A percentile compares a stretch with the other conserved stretches of the same genome.
Conservation (phyloP, 768 basidiomycete species). For the Mycena rebaudengoi region DNA sequence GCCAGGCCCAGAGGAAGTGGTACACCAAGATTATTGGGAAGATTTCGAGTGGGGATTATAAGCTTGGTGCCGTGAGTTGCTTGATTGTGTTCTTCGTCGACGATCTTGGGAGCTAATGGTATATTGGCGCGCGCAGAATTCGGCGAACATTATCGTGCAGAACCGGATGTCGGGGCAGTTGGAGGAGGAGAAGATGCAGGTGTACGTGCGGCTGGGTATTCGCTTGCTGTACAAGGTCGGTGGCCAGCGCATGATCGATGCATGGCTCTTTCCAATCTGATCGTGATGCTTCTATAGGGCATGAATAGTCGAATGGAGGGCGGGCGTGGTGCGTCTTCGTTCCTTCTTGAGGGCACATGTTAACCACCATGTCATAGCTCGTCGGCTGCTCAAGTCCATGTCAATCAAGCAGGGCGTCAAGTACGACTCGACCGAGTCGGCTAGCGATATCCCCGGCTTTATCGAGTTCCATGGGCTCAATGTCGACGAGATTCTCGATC, state of each 20-base stretch:
- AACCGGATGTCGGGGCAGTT: slow-evolving; percentile 90
- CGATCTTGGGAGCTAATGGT: background rate
- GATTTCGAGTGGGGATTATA: slow-evolving; percentile 87
- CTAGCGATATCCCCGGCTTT: slow-evolving; percentile 84
- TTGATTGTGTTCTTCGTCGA: slow-evolving; percentile 12
- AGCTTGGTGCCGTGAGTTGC: slow-evolving; percentile 82
- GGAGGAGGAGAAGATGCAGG: slow-evolving; percentile 98
- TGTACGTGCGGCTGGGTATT: slow-evolving; percentile 92
- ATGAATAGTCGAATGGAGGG: slow-evolving; percentile 91
- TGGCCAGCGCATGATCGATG: background rate
- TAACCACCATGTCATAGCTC: slow-evolving; percentile 53
- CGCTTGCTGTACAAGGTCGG: slow-evolving; percentile 85
- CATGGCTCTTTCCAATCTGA: background rate
- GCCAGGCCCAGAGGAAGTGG: slow-evolving; percentile 97
- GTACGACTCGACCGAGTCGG: slow-evolving; percentile 88
- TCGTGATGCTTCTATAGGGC: slow-evolving; percentile 54
- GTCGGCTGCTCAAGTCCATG: slow-evolving; percentile 85
- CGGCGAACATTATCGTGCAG: slow-evolving; percentile 98
- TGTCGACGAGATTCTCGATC: slow-evolving; percentile 83
- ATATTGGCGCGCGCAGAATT: slow-evolving; percentile 66
- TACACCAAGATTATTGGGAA: slow-evolving; percentile 90
- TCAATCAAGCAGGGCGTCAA: slow-evolving; percentile 95
- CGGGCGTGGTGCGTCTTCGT: slow-evolving; percentile 65
- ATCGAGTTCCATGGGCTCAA: slow-evolving; percentile 91
- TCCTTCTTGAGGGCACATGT: background rate